Evolutionary conservation across 352 stramenopile genomes (phyloP), one percentile per base, ranked within the genome.

Genomic region (Phytopythium aichiense): DNA sequence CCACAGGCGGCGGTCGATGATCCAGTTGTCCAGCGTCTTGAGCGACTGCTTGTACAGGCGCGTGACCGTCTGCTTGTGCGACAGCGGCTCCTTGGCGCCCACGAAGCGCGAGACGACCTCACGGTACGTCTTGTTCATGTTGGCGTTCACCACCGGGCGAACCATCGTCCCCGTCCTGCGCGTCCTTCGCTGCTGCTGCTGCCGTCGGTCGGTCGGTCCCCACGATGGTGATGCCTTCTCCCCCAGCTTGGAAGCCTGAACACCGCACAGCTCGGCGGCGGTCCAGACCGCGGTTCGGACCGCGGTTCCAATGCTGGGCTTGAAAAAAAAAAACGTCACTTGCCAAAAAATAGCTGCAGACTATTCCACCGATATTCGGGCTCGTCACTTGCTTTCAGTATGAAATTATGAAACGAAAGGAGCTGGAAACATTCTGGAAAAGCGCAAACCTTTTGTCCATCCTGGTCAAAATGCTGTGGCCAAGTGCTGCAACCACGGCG

Each of bases 1-100:
- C 80, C 97, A 99, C 63, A 98, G 85, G 63, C 98, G 91, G 64
- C 96, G 88, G 78, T 98, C 94, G 64, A 98, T 97, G 64, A 92
- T 72, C 95, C 95, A 99, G 73, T 81, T 97, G 58, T 92, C 81
- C 53, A 98, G 76, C 46, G 83, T 89, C 82, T 98, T 98, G 67
- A 99, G 87, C 61, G 91, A 92, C 69, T 97, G 76, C 66, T 97
- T 96, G 76, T 99, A 99, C 67, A 99, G 76, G 31, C 95, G 84
- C 72, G 82, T 85, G 61, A 96, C 89, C 54, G 73, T 83, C 76
- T 97, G 89, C 77, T 94, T 89, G 76, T 97, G 89, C 68, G 87
- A 79, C 43, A 97, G 81, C 69, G 80, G 76, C 66, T 81, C 71
- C 56, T 68, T 43, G n/a, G 70, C 64, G 57, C 73, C 81, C 56